Evolutionary conservation across 768 basidiomycete genomes (phyloP).

Genomic region (Kwoniella sp.): DNA sequence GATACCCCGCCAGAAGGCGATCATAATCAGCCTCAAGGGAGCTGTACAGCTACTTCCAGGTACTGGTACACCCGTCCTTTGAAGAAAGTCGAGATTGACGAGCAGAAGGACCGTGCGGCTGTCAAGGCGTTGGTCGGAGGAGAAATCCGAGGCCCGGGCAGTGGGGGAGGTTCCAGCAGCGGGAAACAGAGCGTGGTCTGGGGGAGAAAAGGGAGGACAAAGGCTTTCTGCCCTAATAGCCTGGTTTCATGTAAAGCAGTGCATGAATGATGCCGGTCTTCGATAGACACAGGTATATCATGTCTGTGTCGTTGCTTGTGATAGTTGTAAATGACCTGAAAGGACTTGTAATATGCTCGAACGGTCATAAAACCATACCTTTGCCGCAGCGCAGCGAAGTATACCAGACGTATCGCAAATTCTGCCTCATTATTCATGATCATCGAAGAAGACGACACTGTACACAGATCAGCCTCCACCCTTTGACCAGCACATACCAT

Average conservation of each 20-base stretch:
- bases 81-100: neutral
- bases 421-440: neutral
- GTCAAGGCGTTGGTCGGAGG: neutral
- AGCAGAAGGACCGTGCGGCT: neutral
- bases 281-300: too few relatives aligned
- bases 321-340: too few relatives aligned
- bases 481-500: neutral
- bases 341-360: too few relatives aligned
- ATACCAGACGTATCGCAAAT: neutral
- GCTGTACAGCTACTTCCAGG: neutral
- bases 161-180: neutral
- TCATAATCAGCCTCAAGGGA: neutral
- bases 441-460: constrained; percentile 33
- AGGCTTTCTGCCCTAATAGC: neutral
- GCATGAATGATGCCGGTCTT: too few relatives aligned
- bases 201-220: neutral
- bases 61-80: neutral
- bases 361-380: too few relatives aligned
- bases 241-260: neutral
- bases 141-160: neutral
- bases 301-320: too few relatives aligned
- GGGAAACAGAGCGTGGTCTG: neutral
- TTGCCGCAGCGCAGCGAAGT: too few relatives aligned
- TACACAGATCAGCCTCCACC: constrained; percentile 2
- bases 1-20: neutral